phyloP scores from a whole-genome alignment of 129 eudicot species.

The Arctium minus region DNA sequence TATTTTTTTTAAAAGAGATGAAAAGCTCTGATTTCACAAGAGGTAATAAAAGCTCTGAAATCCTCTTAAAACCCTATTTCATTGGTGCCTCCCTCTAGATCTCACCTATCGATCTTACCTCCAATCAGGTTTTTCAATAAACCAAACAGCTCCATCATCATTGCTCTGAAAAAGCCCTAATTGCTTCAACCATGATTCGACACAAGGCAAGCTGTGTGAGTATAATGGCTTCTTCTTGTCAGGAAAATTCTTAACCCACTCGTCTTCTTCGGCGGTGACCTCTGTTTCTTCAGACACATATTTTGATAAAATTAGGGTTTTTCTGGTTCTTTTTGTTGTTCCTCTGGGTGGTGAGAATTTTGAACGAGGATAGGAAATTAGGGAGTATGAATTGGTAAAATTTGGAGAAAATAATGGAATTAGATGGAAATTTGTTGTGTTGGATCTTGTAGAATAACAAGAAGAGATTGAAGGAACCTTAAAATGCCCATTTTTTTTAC shows the following conservation, averaged over 20 bases:
- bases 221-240: slow-evolving; percentile 87
- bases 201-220: slow-evolving; percentile 84
- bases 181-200: slow-evolving; percentile 75
- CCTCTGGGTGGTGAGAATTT: slow-evolving; percentile 17
- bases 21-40: too few relatives aligned
- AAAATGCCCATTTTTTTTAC: slow-evolving; percentile 1
- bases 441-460: slow-evolving; percentile 10
- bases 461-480: slow-evolving; percentile 38
- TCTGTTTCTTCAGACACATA: slow-evolving; percentile 48
- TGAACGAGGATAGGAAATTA: slow-evolving; percentile 24
- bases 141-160: slow-evolving; percentile 91
- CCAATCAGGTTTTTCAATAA: slow-evolving; percentile 75
- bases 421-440: slow-evolving; percentile 7
- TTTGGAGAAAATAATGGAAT: not conserved
- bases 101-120: too few relatives aligned
- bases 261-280: slow-evolving; percentile 41
- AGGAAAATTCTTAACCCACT: slow-evolving; percentile 77
- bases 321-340: slow-evolving; percentile 23
- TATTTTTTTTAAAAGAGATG: too few relatives aligned
- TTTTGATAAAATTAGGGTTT: slow-evolving; percentile 27
- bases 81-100: too few relatives aligned
- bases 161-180: slow-evolving; percentile 78
- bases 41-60: too few relatives aligned
- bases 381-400: slow-evolving; percentile 20
- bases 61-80: too few relatives aligned